Base-by-base conservation (phyloP, 1,284 basidiomycete genomes). In the Cutaneotrichosporon curvatum region DNA sequence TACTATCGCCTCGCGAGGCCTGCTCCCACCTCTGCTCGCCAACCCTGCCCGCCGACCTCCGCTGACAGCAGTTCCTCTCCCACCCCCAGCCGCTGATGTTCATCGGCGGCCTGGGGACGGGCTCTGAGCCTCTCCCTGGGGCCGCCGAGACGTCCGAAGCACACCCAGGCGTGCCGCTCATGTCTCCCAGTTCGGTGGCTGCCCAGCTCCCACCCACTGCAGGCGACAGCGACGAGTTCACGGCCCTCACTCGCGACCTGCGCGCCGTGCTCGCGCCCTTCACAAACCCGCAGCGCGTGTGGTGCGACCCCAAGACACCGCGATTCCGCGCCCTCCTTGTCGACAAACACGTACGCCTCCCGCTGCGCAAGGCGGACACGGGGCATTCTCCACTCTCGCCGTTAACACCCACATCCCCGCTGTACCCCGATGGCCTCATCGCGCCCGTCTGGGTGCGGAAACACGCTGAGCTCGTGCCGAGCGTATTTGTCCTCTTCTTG, bases 361-460 rank as follows among this genome's bases (percentile, higher is more conserved):
- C 92, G 0, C 87, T 89, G 4, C 80, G 87, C 37, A 95, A 92
- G 71, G 45, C 57, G 46, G 19, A 45, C 40, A 38, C 59, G 56
- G 41, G 64, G 43, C 87, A 90, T 67, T 96, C 91, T 0, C 90
- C 90, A 0, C 76, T 97, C 8, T 95, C 88, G 0, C 94, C 94
- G 0, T 73, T 95, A 21, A 87, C 87, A 0, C 83, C 85, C 0
- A 79, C 83, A 1, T 92, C 89, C 0, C 92, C 94, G 0, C 75
- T 95, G 14, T 80, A 88, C 66, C 94, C 94, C 0, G 94, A 98
- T 66, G 94, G 94, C 1, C 74, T 98, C 40, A 87, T 98, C 48
- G 89, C 92, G 1, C 94, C 92, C 0, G 88, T 97, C 59, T 98
- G 94, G 94, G 82, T 96, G 15, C 79, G 91, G 38, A 98, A 96